phyloP scores from a whole-genome alignment of 805 yeast genomes.

The Lipomyces starkeyi region DNA sequence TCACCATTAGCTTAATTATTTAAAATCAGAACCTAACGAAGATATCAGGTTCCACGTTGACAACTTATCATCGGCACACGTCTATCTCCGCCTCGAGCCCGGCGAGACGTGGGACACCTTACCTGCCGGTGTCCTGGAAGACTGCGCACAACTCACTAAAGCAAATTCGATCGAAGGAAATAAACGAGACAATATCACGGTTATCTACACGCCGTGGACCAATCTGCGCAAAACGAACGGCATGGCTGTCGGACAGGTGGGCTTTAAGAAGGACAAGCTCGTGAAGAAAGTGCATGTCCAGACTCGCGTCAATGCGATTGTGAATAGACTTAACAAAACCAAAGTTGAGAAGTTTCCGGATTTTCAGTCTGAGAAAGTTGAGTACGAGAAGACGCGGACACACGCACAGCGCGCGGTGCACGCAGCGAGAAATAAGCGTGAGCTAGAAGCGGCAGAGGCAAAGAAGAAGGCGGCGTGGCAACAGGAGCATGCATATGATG shows the following conservation, averaged over 20 bases:
- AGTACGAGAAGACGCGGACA: constrained; percentile 49
- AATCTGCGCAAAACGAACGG: constrained; percentile 69
- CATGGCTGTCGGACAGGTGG: constrained; percentile 81
- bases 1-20: constrained; percentile 1
- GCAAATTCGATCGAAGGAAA: constrained; percentile 79
- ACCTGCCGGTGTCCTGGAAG: constrained; percentile 58
- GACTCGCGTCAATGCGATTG: constrained; percentile 61
- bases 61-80: constrained; percentile 76
- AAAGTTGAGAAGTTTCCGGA: constrained; percentile 61
- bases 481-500: constrained; percentile 55
- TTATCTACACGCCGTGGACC: constrained; percentile 75
- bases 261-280: constrained; percentile 63
- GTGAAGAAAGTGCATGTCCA: constrained; percentile 61
- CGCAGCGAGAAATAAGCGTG: constrained; percentile 49
- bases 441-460: constrained; percentile 47
- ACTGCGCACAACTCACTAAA: constrained; percentile 74
- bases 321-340: constrained; percentile 70
- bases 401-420: constrained; percentile 47
- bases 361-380: constrained; percentile 50
- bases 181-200: constrained; percentile 67
- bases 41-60: constrained; percentile 69
- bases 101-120: constrained; percentile 55
- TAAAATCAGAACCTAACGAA: constrained; percentile 4
- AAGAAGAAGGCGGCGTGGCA: constrained; percentile 44
- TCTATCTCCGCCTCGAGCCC: constrained; percentile 64